Evolutionary conservation across 2,329 filamentous ascomycete species (phyloP).

Genomic region (Talaromyces sp.): DNA sequence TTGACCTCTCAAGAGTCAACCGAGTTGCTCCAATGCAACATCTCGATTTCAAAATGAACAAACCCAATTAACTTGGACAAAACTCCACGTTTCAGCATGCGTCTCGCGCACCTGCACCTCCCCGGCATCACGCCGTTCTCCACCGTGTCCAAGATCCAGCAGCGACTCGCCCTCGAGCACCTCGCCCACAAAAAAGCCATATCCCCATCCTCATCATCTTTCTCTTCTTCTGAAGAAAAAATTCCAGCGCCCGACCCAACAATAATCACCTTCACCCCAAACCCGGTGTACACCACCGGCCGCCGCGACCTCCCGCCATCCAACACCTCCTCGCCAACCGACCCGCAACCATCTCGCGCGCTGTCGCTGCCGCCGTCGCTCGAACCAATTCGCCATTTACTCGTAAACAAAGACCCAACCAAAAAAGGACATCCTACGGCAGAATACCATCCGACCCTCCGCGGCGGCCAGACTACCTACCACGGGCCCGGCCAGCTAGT

Average conservation of each 20-base stretch:
- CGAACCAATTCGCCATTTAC: constrained; percentile 33
- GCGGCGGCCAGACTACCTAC: constrained; percentile 89
- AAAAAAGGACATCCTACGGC: constrained; percentile 43
- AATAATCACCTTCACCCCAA: constrained; percentile 75
- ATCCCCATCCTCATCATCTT: constrained; percentile 11
- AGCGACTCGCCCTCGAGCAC: constrained; percentile 50
- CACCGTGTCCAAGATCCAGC: constrained; percentile 52
- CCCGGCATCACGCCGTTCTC: constrained; percentile 50
- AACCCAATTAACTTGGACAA: not conserved
- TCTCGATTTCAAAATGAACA: not conserved
- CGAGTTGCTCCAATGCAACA: not conserved
- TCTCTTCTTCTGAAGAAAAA: constrained; percentile 19
- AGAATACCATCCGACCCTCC: constrained; percentile 64
- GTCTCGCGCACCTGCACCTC: constrained; percentile 58
- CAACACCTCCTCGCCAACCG: constrained; percentile 23
- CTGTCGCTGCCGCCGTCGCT: constrained; percentile 32
- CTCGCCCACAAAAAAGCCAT: constrained; percentile 55
- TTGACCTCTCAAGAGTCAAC: not conserved
- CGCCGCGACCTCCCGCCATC: constrained; percentile 61
- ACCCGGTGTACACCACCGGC: constrained; percentile 83
- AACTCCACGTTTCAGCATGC: constrained; percentile 32
- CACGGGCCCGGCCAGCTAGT: constrained; percentile 91
- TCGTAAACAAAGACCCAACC: constrained; percentile 11
- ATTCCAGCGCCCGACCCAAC: constrained; percentile 54
- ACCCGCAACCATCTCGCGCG: constrained; percentile 25